A percentile compares a stretch with the other conserved stretches of the same genome.
Conservation (phyloP, 768 basidiomycete species). For the Myochromella boudieri region DNA sequence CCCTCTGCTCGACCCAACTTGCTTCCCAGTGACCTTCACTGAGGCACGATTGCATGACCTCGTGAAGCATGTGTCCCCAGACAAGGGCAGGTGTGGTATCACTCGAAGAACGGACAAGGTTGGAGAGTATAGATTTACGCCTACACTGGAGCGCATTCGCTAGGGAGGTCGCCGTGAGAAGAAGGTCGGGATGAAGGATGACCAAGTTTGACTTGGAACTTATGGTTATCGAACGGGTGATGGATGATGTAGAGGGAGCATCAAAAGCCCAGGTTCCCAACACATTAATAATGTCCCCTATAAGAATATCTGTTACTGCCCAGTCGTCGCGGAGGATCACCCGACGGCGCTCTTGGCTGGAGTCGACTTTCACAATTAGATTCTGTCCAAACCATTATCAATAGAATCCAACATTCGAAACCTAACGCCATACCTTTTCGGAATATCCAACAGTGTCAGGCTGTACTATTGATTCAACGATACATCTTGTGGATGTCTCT, state of each 20-base stretch:
- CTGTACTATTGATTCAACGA: slow-evolving; percentile 47
- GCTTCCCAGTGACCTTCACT: slow-evolving; percentile 60
- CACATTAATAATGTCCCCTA: slow-evolving; percentile 79
- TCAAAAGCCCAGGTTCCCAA: slow-evolving; percentile 46
- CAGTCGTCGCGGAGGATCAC: slow-evolving; percentile 80
- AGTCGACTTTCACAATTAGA: slow-evolving; percentile 47
- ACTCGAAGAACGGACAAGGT: slow-evolving; percentile 55
- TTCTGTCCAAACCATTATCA: slow-evolving; percentile 32
- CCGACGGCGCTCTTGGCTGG: slow-evolving; percentile 35
- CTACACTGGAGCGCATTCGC: slow-evolving; percentile 81
- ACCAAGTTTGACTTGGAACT: slow-evolving; percentile 66
- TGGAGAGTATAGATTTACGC: slow-evolving; percentile 82
- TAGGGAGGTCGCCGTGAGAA: slow-evolving; percentile 88
- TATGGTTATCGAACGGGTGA: slow-evolving; percentile 52
- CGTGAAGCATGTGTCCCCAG: slow-evolving; percentile 94
- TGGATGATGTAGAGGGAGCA: slow-evolving; percentile 30
- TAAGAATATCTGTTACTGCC: slow-evolving; percentile 59
- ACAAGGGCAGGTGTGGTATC: slow-evolving; percentile 68
- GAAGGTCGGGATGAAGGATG: slow-evolving; percentile 89
- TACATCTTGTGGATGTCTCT: slow-evolving; percentile 53
- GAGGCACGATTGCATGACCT: slow-evolving; percentile 85
- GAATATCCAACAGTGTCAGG: slow-evolving; percentile 25
- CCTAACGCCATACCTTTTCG: slow-evolving; percentile 39
- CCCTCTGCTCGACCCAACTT: slow-evolving; percentile 56
- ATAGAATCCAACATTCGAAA: background rate